Conservation (phyloP, 108 stramenopile genomes). For the Fragilaria crotonensis region DNA sequence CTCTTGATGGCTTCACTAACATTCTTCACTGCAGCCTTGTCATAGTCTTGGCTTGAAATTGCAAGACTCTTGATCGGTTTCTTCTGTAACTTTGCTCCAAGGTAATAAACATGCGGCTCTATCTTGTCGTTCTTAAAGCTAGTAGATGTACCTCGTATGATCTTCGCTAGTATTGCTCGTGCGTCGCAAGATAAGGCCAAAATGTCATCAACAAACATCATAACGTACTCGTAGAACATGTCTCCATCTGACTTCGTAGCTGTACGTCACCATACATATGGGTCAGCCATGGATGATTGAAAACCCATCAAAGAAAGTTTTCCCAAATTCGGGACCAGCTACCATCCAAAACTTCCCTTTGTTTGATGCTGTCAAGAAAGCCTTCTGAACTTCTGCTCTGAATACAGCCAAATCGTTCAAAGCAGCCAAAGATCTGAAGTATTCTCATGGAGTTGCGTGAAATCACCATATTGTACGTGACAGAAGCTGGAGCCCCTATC, state of each 20-base stretch:
- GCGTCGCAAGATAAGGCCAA: slow-evolving; percentile 8
- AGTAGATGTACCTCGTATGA: no score
- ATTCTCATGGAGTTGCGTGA: no score
- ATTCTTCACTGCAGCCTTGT: slow-evolving; percentile 2
- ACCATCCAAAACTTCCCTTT: no score
- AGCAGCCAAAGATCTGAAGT: no score
- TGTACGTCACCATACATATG: slow-evolving; percentile 22
- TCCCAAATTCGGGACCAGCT: no score
- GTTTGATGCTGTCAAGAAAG: no score
- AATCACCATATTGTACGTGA: no score
- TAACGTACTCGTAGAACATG: slow-evolving; percentile 25
- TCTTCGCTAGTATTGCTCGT: background rate
- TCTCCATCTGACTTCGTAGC: slow-evolving; percentile 13
- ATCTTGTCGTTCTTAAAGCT: slow-evolving; percentile 1
- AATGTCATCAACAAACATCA: slow-evolving; percentile 28
- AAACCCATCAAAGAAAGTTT: no score
- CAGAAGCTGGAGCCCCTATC: no score
- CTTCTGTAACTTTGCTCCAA: background rate
- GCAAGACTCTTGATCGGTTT: background rate
- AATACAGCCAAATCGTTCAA: no score
- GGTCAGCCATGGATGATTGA: slow-evolving; percentile 9
- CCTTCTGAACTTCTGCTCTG: no score
- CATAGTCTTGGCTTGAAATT: background rate
- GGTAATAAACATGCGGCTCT: background rate
- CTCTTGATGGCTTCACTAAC: background rate